A percentile compares a stretch with the other conserved stretches of the same genome.
Conservation (phyloP, 2,329 filamentous ascomycete species). For the Coleophoma cylindrospora region DNA sequence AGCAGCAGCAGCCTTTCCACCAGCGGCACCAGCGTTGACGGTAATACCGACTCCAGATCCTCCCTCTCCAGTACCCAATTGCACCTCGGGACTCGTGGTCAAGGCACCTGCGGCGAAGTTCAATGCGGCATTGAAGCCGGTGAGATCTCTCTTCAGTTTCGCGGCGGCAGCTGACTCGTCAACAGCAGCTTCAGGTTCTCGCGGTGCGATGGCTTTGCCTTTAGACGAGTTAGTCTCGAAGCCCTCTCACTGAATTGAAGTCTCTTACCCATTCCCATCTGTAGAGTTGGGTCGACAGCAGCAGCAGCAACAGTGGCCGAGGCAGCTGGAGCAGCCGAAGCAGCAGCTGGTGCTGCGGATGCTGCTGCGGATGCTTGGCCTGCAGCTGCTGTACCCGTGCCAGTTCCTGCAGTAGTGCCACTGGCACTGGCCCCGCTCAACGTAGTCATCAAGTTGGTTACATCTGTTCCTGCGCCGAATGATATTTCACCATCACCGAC, state of each 20-base stretch:
- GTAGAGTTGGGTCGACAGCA: no score
- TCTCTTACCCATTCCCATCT: not conserved
- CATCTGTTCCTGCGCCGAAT: slow-evolving; percentile 35
- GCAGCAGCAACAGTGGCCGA: not conserved
- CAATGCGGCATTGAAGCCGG: slow-evolving; percentile 42
- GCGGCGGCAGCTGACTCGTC: slow-evolving; percentile 19
- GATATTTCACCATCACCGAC: slow-evolving; percentile 49
- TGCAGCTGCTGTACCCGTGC: not conserved
- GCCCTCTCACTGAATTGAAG: slow-evolving; percentile 4
- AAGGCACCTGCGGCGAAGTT: slow-evolving; percentile 39
- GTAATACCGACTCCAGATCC: slow-evolving; percentile 30
- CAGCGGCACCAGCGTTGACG: slow-evolving; percentile 4
- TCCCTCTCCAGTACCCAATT: slow-evolving; percentile 39
- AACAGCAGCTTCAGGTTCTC: slow-evolving; percentile 2
- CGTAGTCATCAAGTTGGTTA: slow-evolving; percentile 36
- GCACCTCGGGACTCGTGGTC: slow-evolving; percentile 39
- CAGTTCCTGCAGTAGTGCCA: slow-evolving; percentile 12
- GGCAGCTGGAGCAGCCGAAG: not conserved
- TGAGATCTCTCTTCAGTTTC: slow-evolving; percentile 43
- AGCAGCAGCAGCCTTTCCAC: not conserved
- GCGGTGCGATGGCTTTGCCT: slow-evolving; percentile 6
- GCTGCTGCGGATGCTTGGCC: not conserved
- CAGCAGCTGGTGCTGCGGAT: slow-evolving; percentile 1
- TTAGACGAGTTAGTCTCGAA: not conserved
- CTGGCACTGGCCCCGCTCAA: slow-evolving; percentile 32